phyloP scores from a whole-genome alignment of 2,329 filamentous ascomycete genomes.

The Simplicillium aogashimaense region DNA sequence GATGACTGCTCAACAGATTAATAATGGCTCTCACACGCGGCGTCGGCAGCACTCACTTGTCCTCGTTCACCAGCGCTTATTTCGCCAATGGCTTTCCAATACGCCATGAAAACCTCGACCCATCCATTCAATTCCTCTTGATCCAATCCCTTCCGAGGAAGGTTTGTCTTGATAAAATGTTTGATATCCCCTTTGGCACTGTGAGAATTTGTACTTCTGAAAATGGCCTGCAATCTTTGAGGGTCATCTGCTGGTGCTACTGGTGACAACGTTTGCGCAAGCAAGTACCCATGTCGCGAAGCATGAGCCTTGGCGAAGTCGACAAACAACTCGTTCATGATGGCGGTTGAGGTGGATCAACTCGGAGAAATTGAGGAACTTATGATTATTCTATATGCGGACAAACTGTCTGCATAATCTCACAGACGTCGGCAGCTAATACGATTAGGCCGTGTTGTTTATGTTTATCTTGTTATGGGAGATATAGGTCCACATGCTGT shows the following conservation, averaged over 20 bases:
- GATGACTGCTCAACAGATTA: constrained; percentile 33
- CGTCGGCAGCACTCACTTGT: constrained; percentile 18
- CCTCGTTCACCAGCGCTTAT: constrained; percentile 46
- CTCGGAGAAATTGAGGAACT: too few species aligned
- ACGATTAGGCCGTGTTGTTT: too few species aligned
- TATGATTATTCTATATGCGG: too few species aligned
- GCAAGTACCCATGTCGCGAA: constrained; percentile 55
- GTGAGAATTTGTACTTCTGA: constrained; percentile 57
- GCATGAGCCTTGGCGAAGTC: constrained; percentile 64
- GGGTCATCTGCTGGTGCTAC: constrained; percentile 52
- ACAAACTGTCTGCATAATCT: too few species aligned
- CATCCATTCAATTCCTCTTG: constrained; percentile 68
- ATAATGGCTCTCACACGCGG: constrained; percentile 4
- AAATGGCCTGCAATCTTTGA: constrained; percentile 58
- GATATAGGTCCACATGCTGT: too few species aligned
- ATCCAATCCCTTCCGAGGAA: constrained; percentile 41
- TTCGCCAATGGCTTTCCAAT: constrained; percentile 74
- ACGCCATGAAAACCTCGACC: constrained; percentile 73
- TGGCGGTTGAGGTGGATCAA: constrained; percentile 6
- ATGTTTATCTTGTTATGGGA: too few species aligned
- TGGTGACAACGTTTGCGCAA: constrained; percentile 69
- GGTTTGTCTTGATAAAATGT: constrained; percentile 56
- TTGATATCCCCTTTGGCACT: constrained; percentile 61
- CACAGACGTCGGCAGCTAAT: too few species aligned
- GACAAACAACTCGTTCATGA: constrained; percentile 64